These are phyloP conservation scores for Suhomyces atakaporum DNA, from an alignment of 1,139 yeast species.

Conservation along the genomic window DNA sequence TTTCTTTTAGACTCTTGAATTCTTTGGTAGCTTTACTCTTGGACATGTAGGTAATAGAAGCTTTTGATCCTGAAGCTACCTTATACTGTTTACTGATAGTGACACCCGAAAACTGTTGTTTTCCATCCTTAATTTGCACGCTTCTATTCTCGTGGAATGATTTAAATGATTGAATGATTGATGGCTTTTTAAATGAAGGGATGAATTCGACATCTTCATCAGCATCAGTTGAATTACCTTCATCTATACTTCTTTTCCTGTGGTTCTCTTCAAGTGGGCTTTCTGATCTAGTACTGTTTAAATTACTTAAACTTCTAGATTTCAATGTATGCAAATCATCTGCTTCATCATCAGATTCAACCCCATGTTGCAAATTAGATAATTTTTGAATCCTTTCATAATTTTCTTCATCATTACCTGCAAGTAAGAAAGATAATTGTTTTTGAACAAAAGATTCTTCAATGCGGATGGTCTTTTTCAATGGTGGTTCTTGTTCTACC, in stretches of 20 bases:
- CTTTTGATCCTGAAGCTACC: slow-evolving; percentile 57
- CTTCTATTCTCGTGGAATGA: slow-evolving; percentile 38
- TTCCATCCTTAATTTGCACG: slow-evolving; percentile 41
- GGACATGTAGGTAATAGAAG: slow-evolving; percentile 58
- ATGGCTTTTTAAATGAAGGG: slow-evolving; percentile 48
- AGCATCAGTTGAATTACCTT: slow-evolving; percentile 15
- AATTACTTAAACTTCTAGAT: slow-evolving; percentile 44
- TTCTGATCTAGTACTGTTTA: slow-evolving; percentile 26
- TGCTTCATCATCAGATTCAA: slow-evolving; percentile 37
- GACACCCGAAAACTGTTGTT: slow-evolving; percentile 50
- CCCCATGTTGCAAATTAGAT: slow-evolving; percentile 42
- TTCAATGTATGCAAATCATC: slow-evolving; percentile 53
- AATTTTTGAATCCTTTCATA: slow-evolving; percentile 36
- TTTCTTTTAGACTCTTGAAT: slow-evolving; percentile 31
- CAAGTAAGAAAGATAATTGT: slow-evolving; percentile 61
- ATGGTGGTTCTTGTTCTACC: slow-evolving; percentile 22
- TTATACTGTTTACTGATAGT: slow-evolving; percentile 57
- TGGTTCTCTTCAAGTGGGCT: slow-evolving; percentile 17
- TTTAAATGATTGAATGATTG: slow-evolving; percentile 50
- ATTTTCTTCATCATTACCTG: slow-evolving; percentile 35
- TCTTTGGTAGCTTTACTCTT: slow-evolving; percentile 29
- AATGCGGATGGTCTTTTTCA: slow-evolving; percentile 27
- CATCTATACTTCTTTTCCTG: slow-evolving; percentile 11
- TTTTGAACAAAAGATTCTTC: slow-evolving; percentile 64
- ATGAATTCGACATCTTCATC: slow-evolving; percentile 40